Conservation (phyloP, 2,329 filamentous ascomycete genomes). For the Exophiala dermatitidis region DNA sequence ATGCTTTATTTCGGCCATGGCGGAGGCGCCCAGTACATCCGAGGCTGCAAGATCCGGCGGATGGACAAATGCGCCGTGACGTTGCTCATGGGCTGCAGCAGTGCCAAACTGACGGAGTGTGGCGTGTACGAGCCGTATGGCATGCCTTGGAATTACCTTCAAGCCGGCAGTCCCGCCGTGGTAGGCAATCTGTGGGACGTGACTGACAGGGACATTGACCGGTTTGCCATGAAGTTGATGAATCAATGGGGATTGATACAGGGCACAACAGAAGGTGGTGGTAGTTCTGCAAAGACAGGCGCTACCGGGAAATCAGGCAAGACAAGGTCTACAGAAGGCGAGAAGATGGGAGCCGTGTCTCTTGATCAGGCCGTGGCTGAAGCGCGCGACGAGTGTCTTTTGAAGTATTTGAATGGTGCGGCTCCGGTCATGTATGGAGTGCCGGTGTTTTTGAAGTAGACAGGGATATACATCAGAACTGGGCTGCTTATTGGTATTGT, state of each 20-base stretch:
- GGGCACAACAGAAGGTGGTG: constrained; percentile 32
- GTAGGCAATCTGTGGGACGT: constrained; percentile 97
- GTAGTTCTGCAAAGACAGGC: constrained; percentile 27
- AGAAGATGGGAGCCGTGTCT: constrained; percentile 39
- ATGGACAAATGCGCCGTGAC: constrained; percentile 72
- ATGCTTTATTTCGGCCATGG: constrained; percentile 95
- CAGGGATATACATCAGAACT: not conserved
- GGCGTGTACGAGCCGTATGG: constrained; percentile 89
- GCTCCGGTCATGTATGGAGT: constrained; percentile 93
- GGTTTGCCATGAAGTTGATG: constrained; percentile 71
- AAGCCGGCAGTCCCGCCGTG: constrained; percentile 76
- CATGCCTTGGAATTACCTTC: constrained; percentile 84
- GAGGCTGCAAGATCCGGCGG: constrained; percentile 70
- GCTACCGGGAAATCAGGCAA: constrained; percentile 28
- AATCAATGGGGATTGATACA: constrained; percentile 75
- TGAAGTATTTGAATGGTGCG: constrained; percentile 87
- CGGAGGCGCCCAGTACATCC: constrained; percentile 88
- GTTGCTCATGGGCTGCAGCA: constrained; percentile 91
- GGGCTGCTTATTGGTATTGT: not conserved
- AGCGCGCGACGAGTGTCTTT: constrained; percentile 70
- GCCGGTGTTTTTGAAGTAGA: constrained; percentile 64
- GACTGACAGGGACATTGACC: constrained; percentile 93
- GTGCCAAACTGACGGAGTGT: constrained; percentile 68
- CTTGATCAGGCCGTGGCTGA: constrained; percentile 74
- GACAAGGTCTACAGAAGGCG: constrained; percentile 32